Evolutionary conservation across 2,329 filamentous ascomycete species (phyloP), one percentile per base, ranked within the genome.

Genomic region (Verticillium klebahnii): DNA sequence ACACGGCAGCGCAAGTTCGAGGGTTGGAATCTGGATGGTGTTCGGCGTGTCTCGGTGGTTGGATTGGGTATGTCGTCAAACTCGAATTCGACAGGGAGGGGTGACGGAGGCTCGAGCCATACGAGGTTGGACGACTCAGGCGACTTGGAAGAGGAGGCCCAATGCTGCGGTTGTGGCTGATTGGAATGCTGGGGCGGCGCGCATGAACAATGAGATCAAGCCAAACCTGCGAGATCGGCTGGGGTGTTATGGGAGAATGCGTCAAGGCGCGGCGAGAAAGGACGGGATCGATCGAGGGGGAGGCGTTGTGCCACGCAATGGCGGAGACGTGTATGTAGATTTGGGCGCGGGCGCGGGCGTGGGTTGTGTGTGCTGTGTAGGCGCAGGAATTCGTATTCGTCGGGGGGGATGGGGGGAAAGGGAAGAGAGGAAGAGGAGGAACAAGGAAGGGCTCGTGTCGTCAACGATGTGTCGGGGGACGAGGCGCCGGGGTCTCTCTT

Each of bases 121-220:
- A 52, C 55, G 52, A 61, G 59, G 57, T 65, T 37, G 40, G 56
- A 55, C 58, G 57, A 54, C 25, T 25, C 45, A 19, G 45, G 19
- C n/a, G 11, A 25, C 19, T 52, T n/a, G n/a, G 11, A 12, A 11
- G n/a, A 5, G 19, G 19, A 23, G 45, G n/a, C 45, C 45, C n/a
- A 52, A 52, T 52, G 58, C 39, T 58, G 60, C 39, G 59, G 50
- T 63, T 60, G 61, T 61, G 61, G 63, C 59, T 64, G 58, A 59
- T 31, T 37, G 63, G 57, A 61, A 65, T 63, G 64, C 54, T 59
- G 45, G 58, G 12, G 37, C 59, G 55, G 58, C 56, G 57, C 63
- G 61, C 64, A 65, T 61, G 50, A 58, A 58, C 36, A 34, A 68
- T 65, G 65, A 69, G 64, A 68, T 68, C 67, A 69, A 61, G 68